A percentile compares a stretch with the other conserved stretches of the same genome.
These are phyloP conservation scores for Pseudogymnoascus pannorum DNA, from an alignment of 2,329 filamentous ascomycete species.

Conservation along the genomic window DNA sequence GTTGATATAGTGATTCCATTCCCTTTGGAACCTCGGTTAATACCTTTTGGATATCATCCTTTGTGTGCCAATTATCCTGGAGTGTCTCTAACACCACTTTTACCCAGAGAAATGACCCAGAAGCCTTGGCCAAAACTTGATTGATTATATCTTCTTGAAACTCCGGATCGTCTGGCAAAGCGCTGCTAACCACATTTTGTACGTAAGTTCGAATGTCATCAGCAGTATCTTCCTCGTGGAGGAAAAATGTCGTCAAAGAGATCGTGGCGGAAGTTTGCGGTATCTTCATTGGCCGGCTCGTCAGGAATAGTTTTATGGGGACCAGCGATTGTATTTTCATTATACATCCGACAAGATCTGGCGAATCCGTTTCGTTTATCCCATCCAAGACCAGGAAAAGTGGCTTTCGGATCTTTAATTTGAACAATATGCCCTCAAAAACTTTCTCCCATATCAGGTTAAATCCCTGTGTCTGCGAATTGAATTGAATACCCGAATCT, in stretches of 20 bases:
- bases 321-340: not conserved
- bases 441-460: not conserved
- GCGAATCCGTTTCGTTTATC: not conserved
- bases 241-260: not conserved
- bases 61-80: not conserved
- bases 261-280: not conserved
- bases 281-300: not conserved
- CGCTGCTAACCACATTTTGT: not conserved
- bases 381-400: not conserved
- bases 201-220: not conserved
- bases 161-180: not conserved
- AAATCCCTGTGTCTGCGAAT: not conserved
- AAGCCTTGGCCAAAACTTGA: not conserved
- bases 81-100: not conserved
- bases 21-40: not conserved
- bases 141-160: not conserved
- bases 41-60: not conserved
- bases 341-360: not conserved
- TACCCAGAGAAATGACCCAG: not conserved
- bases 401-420: not conserved
- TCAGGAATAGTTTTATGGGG: not conserved
- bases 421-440: not conserved
- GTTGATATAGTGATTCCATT: not conserved
- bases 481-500: not conserved
- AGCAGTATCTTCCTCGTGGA: not conserved